Evolutionary conservation across 2,329 filamentous ascomycete species (phyloP).

Genomic region (Aspergillus tanneri): DNA sequence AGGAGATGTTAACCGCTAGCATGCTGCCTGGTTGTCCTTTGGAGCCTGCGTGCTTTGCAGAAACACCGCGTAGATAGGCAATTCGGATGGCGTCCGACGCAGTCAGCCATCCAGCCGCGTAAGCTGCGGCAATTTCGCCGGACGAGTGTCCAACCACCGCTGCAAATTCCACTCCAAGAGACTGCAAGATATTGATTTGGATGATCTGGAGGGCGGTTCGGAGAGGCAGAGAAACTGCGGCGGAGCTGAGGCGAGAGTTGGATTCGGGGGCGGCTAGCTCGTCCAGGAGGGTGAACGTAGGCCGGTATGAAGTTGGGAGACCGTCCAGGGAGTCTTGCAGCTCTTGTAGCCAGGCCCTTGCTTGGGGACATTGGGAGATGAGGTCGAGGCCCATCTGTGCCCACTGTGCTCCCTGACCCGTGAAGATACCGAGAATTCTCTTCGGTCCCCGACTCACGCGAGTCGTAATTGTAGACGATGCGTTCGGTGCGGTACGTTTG

Average conservation of each 20-base stretch:
- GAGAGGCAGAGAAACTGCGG: conserved; percentile 1
- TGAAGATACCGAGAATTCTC: conserved; percentile 14
- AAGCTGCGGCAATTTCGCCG: conserved; percentile 33
- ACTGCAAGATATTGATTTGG: conserved; percentile 1
- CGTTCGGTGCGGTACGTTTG: no score
- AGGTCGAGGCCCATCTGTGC: conserved; percentile 12
- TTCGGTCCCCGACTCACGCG: background rate
- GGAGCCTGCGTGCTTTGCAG: background rate
- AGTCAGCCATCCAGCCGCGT: conserved; percentile 23
- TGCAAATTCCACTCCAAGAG: conserved; percentile 6
- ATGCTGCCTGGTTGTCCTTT: conserved; percentile 8
- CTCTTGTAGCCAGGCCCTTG: background rate
- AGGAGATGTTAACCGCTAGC: conserved; percentile 13
- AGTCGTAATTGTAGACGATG: background rate
- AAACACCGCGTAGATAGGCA: conserved; percentile 14
- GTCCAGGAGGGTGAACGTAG: conserved; percentile 5
- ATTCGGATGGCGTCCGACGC: conserved; percentile 10
- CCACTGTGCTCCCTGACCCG: conserved; percentile 25
- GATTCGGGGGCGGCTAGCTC: conserved; percentile 5
- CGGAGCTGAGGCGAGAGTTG: conserved; percentile 4
- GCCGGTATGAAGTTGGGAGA: conserved; percentile 5
- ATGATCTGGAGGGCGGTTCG: conserved; percentile 7
- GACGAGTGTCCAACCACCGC: conserved; percentile 31
- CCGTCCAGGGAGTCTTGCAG: conserved; percentile 4
- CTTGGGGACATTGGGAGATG: background rate